Evolutionary conservation across 257 asterid genomes (phyloP).

Genomic region (Scutellaria galericulata): DNA sequence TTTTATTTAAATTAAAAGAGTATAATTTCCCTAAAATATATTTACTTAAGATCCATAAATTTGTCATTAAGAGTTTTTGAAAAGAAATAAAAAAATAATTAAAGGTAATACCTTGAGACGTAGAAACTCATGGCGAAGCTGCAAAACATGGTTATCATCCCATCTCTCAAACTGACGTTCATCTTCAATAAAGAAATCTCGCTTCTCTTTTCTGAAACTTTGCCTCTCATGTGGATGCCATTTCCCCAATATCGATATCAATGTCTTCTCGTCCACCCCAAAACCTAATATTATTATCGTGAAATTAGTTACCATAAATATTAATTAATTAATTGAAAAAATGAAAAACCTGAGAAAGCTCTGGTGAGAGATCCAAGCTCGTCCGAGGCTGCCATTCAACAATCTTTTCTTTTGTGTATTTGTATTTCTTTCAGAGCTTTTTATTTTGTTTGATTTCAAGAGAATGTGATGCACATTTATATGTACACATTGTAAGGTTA

Average conservation of each 20-base stretch:
- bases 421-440: no score
- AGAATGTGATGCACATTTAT: no score
- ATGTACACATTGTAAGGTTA: no score
- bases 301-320: no score
- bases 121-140: constrained; percentile 77
- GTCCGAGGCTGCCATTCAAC: constrained; percentile 62
- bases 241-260: constrained; percentile 66
- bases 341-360: constrained; percentile 69
- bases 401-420: neutral
- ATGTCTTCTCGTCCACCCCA: constrained; percentile 83
- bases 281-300: constrained; percentile 42
- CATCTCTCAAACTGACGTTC: constrained; percentile 84
- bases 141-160: constrained; percentile 64
- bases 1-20: no score
- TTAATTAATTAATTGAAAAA: neutral
- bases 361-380: constrained; percentile 61
- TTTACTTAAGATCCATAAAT: no score
- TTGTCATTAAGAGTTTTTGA: no score
- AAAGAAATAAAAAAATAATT: no score
- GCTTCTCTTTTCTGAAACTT: constrained; percentile 58
- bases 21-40: no score
- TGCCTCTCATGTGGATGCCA: constrained; percentile 68
- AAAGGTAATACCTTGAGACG: constrained; percentile 58
- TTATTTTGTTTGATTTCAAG: no score
- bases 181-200: constrained; percentile 68